Conservation (phyloP, 306 rosid genomes). For the Ormosia emarginata region DNA sequence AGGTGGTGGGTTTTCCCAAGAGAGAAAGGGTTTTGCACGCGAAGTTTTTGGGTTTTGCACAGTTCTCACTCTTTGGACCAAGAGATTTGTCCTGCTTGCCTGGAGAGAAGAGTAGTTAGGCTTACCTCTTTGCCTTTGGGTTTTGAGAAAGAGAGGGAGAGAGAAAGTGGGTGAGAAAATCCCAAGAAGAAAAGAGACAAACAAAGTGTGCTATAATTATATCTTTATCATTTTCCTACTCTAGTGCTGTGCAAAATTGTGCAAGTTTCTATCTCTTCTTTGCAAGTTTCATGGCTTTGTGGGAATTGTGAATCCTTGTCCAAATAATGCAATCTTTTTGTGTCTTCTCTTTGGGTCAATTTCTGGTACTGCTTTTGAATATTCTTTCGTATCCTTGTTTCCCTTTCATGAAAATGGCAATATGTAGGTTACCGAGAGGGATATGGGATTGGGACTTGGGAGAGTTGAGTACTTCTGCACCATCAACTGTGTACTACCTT, state of each 20-base stretch:
- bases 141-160: slow-evolving; percentile 21
- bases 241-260: slow-evolving; percentile 30
- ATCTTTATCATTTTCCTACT: slow-evolving; percentile 52
- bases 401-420: slow-evolving; percentile 29
- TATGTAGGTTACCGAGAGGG: not conserved
- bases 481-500: not conserved
- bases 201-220: slow-evolving; percentile 50
- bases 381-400: slow-evolving; percentile 16
- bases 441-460: not conserved
- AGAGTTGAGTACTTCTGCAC: not conserved
- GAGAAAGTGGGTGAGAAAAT: slow-evolving; percentile 31
- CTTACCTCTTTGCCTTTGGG: slow-evolving; percentile 26
- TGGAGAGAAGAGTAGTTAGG: slow-evolving; percentile 24
- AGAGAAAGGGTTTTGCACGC: slow-evolving; percentile 48
- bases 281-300: slow-evolving; percentile 36
- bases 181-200: slow-evolving; percentile 53
- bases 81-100: slow-evolving; percentile 35
- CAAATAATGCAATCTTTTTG: slow-evolving; percentile 36
- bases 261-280: slow-evolving; percentile 11
- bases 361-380: slow-evolving; percentile 31
- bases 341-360: slow-evolving; percentile 31
- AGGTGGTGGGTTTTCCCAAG: slow-evolving; percentile 43
- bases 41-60: slow-evolving; percentile 35
- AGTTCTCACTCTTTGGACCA: slow-evolving; percentile 54
- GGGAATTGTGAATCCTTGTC: slow-evolving; percentile 34